Base-by-base conservation (phyloP, 2,329 filamentous ascomycete genomes). In the Talaromyces sp. region DNA sequence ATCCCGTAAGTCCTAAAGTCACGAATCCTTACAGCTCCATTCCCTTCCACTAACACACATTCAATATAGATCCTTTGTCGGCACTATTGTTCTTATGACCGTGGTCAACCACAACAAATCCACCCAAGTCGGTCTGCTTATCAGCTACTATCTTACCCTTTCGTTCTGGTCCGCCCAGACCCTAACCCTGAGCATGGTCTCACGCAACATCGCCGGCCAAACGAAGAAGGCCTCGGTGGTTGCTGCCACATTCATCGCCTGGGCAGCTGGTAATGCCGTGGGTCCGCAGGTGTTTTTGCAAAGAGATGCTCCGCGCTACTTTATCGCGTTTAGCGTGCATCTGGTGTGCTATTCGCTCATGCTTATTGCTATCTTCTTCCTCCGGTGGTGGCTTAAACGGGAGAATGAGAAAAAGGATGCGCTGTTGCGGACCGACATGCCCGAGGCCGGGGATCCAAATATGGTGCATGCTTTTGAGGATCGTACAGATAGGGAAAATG, bases 161-260 rank as follows among this genome's bases (percentile, higher is more conserved):
- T 90, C 87, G 5, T 92, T 92, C 82, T 92, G 88, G 88, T 87
- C 88, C 0, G 88, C 88, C 0, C 85, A 89, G 68, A 88, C 86
- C 1, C 77, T 91, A 13, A 79, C 83, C 8, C 81, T 91, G 67
- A 87, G 86, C 15, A 82, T 91, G 78, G 81, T 90, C 61, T 85
- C 85, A 0, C 82, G 88, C 17, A 91, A 91, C 68, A 78, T 90
- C 10, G 89, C 85, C 28, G 89, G 89, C 0, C 87, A 89, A 67
- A 91, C 88, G 1, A 92, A 92, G 76, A 91, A 90, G 72, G 82
- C 83, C 0, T 82, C 87, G 10, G 85, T 84, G 7, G 83, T 91
- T 3, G 86, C 88, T 6, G 81, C 85, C 65, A 90, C 89, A 72
- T 91, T 91, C 69, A 80, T 90, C 65, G 82, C 85, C 49, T 91